These are phyloP conservation scores for Chlorencoelia australis DNA, from an alignment of 2,329 filamentous ascomycete species.

Conservation along the genomic window DNA sequence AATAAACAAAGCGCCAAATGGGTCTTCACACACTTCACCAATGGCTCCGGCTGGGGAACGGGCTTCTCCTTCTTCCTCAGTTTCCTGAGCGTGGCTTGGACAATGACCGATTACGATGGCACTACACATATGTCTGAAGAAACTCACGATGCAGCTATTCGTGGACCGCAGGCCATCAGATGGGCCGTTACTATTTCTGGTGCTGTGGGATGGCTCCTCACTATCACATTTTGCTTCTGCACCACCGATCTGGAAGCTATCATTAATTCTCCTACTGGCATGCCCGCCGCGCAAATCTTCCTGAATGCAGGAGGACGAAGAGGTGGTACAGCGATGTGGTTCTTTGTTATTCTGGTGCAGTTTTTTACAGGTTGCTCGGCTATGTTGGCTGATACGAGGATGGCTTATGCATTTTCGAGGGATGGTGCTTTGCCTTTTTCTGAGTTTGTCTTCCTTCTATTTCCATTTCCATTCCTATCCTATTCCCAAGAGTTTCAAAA, in stretches of 20 bases:
- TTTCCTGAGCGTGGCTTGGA: constrained; percentile 47
- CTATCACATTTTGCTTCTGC: constrained; percentile 54
- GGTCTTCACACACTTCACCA: constrained; percentile 51
- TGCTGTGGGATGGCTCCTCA: constrained; percentile 50
- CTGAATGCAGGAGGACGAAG: constrained; percentile 47
- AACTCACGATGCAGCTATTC: constrained; percentile 51
- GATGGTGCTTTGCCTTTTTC: constrained; percentile 53
- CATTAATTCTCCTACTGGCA: constrained; percentile 45
- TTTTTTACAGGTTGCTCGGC: constrained; percentile 54
- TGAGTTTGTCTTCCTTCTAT: constrained; percentile 28
- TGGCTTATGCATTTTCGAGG: constrained; percentile 51
- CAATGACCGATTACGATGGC: constrained; percentile 61
- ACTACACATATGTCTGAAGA: constrained; percentile 62
- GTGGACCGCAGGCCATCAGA: constrained; percentile 49
- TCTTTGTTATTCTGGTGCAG: constrained; percentile 51
- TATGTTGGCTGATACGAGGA: constrained; percentile 52
- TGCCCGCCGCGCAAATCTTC: constrained; percentile 50
- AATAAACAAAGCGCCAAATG: constrained; percentile 47
- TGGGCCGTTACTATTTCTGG: constrained; percentile 50
- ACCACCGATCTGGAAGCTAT: constrained; percentile 47
- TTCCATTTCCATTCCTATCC: constrained; percentile 1
- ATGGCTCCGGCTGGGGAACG: constrained; percentile 53
- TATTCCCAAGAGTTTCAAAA: too few species aligned
- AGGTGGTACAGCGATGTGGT: constrained; percentile 51
- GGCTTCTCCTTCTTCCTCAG: constrained; percentile 49